Conservation (phyloP, 164 flowering plant genomes). For the Taxillus chinensis region DNA sequence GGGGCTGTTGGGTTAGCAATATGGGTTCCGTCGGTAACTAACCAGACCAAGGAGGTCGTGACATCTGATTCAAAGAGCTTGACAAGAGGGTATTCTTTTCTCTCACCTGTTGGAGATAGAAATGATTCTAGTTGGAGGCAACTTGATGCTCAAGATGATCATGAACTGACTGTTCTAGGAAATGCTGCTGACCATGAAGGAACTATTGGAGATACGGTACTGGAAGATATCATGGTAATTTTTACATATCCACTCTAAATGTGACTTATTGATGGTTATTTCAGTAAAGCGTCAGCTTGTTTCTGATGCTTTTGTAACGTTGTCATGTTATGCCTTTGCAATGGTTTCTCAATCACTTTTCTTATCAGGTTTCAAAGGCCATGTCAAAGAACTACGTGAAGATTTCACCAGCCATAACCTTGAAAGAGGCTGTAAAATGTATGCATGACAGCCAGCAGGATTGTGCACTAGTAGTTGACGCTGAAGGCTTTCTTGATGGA, state of each 20-base stretch:
- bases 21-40: slow-evolving; percentile 95
- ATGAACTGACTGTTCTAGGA: slow-evolving; percentile 59
- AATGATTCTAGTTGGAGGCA: slow-evolving; percentile 32
- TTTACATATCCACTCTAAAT: no score
- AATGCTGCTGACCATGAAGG: slow-evolving; percentile 24
- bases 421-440: slow-evolving; percentile 52
- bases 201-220: slow-evolving; percentile 40
- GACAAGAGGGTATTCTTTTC: slow-evolving; percentile 52
- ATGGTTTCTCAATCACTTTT: background rate
- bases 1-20: slow-evolving; percentile 99
- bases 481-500: slow-evolving; percentile 76
- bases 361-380: slow-evolving; percentile 69
- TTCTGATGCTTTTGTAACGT: background rate
- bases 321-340: background rate
- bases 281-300: background rate
- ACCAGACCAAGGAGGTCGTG: slow-evolving; percentile 62
- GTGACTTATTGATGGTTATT: background rate
- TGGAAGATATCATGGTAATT: slow-evolving; percentile 73
- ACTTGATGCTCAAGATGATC: slow-evolving; percentile 23
- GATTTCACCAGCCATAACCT: slow-evolving; percentile 31
- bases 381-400: slow-evolving; percentile 65
- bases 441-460: slow-evolving; percentile 60
- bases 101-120: slow-evolving; percentile 49
- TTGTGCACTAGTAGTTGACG: slow-evolving; percentile 66
- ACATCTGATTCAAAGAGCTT: slow-evolving; percentile 34